Evolutionary conservation across 805 yeast genomes (phyloP).

Genomic region (Myxozyma melibiosi): DNA sequence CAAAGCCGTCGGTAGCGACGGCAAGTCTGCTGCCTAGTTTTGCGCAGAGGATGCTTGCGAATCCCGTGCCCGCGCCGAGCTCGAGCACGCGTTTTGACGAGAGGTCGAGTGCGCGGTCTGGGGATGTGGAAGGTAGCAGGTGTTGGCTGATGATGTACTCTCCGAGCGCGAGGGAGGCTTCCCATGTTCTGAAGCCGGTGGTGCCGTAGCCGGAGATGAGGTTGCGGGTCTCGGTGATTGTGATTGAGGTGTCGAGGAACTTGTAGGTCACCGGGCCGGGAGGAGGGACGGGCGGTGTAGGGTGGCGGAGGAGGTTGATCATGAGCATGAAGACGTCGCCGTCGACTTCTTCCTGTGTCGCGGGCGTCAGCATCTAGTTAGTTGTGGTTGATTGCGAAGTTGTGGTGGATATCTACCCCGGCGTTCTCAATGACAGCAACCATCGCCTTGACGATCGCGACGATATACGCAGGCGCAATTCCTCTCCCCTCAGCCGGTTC

Average conservation of each 20-base stretch:
- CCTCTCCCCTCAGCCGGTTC: constrained; percentile 1
- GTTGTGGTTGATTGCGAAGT: neutral
- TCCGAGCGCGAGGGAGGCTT: constrained; percentile 73
- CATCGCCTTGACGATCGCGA: constrained; percentile 5
- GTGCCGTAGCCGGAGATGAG: constrained; percentile 55
- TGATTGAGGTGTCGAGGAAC: constrained; percentile 7
- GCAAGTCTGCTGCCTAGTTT: constrained; percentile 40
- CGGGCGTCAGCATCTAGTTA: no score
- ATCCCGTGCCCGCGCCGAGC: constrained; percentile 88
- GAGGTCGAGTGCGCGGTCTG: constrained; percentile 1
- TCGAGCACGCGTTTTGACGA: constrained; percentile 54
- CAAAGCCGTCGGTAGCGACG: constrained; percentile 69
- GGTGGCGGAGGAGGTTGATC: neutral
- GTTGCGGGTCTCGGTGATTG: constrained; percentile 35
- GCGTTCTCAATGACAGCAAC: constrained; percentile 2
- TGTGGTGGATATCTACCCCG: neutral
- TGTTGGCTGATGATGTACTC: constrained; percentile 48
- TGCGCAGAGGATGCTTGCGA: constrained; percentile 56
- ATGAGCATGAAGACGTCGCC: constrained; percentile 11
- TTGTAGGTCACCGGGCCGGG: constrained; percentile 22
- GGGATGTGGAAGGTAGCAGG: neutral
- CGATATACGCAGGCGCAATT: constrained; percentile 10
- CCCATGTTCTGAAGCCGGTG: constrained; percentile 93
- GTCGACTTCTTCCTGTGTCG: constrained; percentile 17
- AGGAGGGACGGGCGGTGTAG: neutral